Conservation (phyloP, 2,329 filamentous ascomycete species). For the Shiraia bambusicola region DNA sequence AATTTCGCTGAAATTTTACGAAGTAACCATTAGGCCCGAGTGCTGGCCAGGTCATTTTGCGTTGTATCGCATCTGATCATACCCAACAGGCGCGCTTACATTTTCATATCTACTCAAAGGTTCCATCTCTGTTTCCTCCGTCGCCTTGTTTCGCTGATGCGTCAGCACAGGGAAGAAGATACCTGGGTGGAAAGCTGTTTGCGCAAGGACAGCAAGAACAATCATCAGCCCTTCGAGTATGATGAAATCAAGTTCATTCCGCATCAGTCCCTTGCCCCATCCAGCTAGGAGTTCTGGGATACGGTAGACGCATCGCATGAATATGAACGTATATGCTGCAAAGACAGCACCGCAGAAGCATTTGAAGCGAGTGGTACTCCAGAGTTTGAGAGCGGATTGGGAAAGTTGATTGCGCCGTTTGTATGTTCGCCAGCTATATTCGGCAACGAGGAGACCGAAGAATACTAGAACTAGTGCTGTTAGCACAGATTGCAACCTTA, state of each 20-base stretch:
- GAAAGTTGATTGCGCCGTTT: conserved; percentile 17
- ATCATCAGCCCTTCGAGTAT: conserved; percentile 56
- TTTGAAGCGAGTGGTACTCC: conserved; percentile 15
- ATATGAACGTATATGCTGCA: conserved; percentile 47
- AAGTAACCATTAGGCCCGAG: too few relatives aligned
- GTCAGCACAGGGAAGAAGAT: conserved; percentile 27
- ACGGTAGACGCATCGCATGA: conserved; percentile 50
- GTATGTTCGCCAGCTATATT: conserved; percentile 34
- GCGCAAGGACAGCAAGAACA: conserved; percentile 43
- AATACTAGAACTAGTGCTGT: conserved; percentile 40
- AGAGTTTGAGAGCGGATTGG: conserved; percentile 10
- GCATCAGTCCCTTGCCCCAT: conserved; percentile 47
- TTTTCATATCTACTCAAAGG: conserved; percentile 8
- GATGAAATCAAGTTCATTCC: conserved; percentile 51
- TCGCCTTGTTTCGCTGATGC: conserved; percentile 1
- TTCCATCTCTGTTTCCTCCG: conserved; percentile 7
- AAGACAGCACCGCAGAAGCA: conserved; percentile 32
- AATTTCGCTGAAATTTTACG: too few relatives aligned
- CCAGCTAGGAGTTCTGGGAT: conserved; percentile 50
- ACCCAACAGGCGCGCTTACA: conserved; percentile 1
- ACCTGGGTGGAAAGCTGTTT: conserved; percentile 51
- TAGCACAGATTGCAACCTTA: conserved; percentile 1
- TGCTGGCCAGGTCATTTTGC: too few relatives aligned
- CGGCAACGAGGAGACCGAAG: conserved; percentile 46
- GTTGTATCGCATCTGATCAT: not conserved